phyloP scores from a whole-genome alignment of 345 rosid genomes.

The Punica granatum region DNA sequence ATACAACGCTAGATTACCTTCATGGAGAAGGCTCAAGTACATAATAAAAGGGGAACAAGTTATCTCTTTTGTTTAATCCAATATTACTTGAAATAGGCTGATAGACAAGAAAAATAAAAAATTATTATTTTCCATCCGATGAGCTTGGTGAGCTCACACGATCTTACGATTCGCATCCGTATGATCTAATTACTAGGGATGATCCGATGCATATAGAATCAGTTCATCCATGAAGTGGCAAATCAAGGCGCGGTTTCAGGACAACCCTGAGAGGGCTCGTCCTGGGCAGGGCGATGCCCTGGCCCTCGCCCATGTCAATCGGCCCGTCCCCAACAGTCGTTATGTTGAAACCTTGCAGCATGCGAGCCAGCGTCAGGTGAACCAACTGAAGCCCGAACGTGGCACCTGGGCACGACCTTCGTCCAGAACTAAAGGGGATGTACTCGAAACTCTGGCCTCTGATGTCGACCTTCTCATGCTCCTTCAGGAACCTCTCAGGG shows the following conservation, averaged over 20 bases:
- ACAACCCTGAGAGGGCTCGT: conserved; percentile 29
- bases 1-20: too few relatives aligned
- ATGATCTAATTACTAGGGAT: not conserved
- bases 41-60: too few relatives aligned
- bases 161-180: too few relatives aligned
- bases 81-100: too few relatives aligned
- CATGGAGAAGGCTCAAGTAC: too few relatives aligned
- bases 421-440: conserved; percentile 42
- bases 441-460: conserved; percentile 19
- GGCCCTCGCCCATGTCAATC: conserved; percentile 43
- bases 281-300: conserved; percentile 39
- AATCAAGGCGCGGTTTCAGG: conserved; percentile 32
- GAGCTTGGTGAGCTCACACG: too few relatives aligned
- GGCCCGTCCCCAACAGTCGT: not conserved
- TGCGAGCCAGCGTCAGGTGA: conserved; percentile 33
- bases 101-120: too few relatives aligned
- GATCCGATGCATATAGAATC: not conserved
- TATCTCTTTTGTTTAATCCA: too few relatives aligned
- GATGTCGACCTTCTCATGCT: conserved; percentile 5
- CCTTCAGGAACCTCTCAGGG: conserved; percentile 41
- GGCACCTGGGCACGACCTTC: conserved; percentile 54
- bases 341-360: conserved; percentile 44
- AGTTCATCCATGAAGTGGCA: not conserved
- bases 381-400: conserved; percentile 32
- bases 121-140: too few relatives aligned